phyloP scores from a whole-genome alignment of 2,329 filamentous ascomycete species.

The Trichophyton verrucosum region DNA sequence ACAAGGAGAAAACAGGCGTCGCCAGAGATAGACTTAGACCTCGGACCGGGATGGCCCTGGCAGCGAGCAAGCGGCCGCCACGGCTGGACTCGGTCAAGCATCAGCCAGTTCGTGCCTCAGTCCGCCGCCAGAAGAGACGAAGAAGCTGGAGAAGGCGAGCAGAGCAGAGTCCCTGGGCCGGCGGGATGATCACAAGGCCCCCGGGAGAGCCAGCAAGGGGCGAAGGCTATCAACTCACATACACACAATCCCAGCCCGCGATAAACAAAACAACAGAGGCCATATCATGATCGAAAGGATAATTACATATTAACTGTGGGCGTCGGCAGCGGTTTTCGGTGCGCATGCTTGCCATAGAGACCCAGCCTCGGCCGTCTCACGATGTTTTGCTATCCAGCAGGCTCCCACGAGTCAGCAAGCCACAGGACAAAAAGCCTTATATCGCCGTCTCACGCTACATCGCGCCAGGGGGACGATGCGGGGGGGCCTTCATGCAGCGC shows the following conservation, averaged over 20 bases:
- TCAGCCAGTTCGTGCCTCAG: neutral
- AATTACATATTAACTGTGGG: neutral
- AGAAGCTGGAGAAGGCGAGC: neutral
- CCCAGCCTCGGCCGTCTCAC: neutral
- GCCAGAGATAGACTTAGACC: neutral
- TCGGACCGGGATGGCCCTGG: neutral
- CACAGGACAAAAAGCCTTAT: neutral
- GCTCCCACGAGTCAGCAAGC: neutral
- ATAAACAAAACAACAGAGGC: neutral
- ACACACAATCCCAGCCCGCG: neutral
- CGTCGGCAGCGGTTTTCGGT: neutral
- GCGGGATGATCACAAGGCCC: neutral
- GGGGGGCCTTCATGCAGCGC: neutral
- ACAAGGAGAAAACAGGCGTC: neutral
- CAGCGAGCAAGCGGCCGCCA: neutral
- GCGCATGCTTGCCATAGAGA: neutral
- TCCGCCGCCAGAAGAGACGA: neutral
- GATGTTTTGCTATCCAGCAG: neutral
- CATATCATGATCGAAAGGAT: neutral
- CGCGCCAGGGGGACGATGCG: neutral
- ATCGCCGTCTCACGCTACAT: neutral
- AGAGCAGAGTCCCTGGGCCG: neutral
- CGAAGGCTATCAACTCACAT: neutral
- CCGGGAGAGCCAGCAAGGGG: neutral
- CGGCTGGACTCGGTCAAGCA: slow-evolving; percentile 2